Base-by-base conservation (phyloP, 2,329 filamentous ascomycete species). In the Xylariales sp. region DNA sequence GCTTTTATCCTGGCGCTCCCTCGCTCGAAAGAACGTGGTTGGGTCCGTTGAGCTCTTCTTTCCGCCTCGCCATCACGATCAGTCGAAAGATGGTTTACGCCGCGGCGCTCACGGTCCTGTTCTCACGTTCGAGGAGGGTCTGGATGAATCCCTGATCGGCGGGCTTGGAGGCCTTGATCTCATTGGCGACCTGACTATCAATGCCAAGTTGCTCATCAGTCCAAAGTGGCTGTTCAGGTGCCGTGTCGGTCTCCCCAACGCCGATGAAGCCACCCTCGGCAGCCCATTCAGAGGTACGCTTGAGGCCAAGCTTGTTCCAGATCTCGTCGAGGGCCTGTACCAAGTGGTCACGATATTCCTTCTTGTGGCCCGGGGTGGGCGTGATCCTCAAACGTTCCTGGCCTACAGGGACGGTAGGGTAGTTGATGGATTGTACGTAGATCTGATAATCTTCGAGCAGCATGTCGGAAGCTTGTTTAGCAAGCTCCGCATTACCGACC, bases 331-430 rank as follows among this genome's bases (percentile, higher is more conserved):
- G 69, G 4, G 91, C 89, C 45, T 81, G 67, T 20, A 96, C 82
- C 4, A 98, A 82, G 55, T 95, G 81, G 51, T 94, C 85, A 47
- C 89, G 88, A 68, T 86, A 88, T 53, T 87, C 80, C 66, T 85
- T 85, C 42, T 79, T 80, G 63, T 98, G 93, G 31, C 93, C 93
- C 0, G 93, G 93, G 1, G 93, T 98, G 0, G 93, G 93, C 2
- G 93, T 98, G 63, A 98, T 88, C 51, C 93, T 86, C 43, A 98
- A 83, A 44, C 93, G 84, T 67, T 98, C 93, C 71, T 98, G 90
- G n/a, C 93, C 93, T 25, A 35, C 34, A 18, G 45, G 40, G 32
- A 49, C 42, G 21, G 46, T 40, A 19, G 44, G 50, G 43, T 49
- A 48, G 40, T 45, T 32, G 34, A 43, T 48, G 33, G 47, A 32